Evolutionary conservation across 2,329 filamentous ascomycete species (phyloP).

Genomic region (Stagonosporopsis tanaceti): DNA sequence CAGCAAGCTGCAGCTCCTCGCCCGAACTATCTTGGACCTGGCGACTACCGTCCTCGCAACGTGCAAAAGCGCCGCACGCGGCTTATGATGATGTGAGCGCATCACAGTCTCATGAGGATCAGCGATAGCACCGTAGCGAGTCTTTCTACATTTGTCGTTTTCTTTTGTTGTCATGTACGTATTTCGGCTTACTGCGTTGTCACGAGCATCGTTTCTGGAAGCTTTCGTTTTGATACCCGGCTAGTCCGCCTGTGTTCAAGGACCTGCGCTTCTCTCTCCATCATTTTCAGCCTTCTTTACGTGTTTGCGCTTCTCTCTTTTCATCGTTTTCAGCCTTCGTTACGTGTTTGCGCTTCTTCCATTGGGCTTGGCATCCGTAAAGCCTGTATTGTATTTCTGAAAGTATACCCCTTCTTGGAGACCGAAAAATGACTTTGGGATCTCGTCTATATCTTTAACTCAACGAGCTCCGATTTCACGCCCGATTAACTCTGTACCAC

Average conservation of each 20-base stretch:
- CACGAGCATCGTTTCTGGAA: slow-evolving; percentile 26
- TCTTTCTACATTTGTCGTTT: not conserved
- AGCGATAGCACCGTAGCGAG: not conserved
- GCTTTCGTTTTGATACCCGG: slow-evolving; percentile 33
- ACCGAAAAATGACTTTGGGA: slow-evolving; percentile 5
- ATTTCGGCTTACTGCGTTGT: slow-evolving; percentile 6
- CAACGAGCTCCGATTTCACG: slow-evolving; percentile 33
- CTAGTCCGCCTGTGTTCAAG: slow-evolving; percentile 29
- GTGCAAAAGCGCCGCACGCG: slow-evolving; percentile 60
- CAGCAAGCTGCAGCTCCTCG: slow-evolving; percentile 61
- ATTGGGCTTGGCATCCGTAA: not conserved
- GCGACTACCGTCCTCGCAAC: slow-evolving; percentile 44
- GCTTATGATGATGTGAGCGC: slow-evolving; percentile 60
- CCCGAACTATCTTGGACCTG: slow-evolving; percentile 50
- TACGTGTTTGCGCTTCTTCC: slow-evolving; percentile 1
- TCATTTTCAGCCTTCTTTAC: slow-evolving; percentile 19
- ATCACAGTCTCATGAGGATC: not conserved
- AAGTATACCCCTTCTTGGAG: slow-evolving; percentile 24
- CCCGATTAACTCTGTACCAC: slow-evolving; percentile 25
- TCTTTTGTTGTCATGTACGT: slow-evolving; percentile 3
- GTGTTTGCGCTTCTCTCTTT: slow-evolving; percentile 1
- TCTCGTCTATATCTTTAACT: slow-evolving; percentile 21
- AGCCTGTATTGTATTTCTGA: not conserved
- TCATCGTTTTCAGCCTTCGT: slow-evolving; percentile 16
- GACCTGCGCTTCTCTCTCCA: slow-evolving; percentile 11